Conservation (phyloP, 306 rosid species). For the Gastrolobium bilobum region DNA sequence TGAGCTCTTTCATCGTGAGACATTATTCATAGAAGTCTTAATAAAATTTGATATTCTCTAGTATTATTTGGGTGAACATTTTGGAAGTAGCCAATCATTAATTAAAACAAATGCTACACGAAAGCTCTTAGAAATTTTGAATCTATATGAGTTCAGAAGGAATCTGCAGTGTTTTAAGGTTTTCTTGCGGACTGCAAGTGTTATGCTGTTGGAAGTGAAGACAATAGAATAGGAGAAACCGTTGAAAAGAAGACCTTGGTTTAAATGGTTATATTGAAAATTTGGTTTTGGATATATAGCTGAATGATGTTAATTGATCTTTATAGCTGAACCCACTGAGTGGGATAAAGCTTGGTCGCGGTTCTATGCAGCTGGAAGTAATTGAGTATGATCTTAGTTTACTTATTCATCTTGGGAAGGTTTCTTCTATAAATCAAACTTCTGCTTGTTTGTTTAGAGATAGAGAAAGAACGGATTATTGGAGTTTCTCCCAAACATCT, state of each 20-base stretch:
- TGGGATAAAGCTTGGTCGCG: not conserved
- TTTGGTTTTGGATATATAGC: not conserved
- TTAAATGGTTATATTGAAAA: not conserved
- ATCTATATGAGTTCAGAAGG: not conserved
- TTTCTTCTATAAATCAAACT: not conserved
- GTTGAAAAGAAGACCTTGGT: not conserved
- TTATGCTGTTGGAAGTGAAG: slow-evolving; percentile 4
- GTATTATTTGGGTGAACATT: not conserved
- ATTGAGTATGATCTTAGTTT: not conserved
- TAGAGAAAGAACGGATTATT: not conserved
- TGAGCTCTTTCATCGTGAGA: not conserved
- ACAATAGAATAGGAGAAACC: not conserved
- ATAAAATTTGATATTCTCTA: slow-evolving; percentile 5
- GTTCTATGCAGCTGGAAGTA: not conserved
- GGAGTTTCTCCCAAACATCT: not conserved
- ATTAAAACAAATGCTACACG: not conserved
- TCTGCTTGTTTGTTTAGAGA: not conserved
- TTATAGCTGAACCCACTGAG: not conserved
- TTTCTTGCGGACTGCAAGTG: not conserved
- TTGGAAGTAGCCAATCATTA: not conserved
- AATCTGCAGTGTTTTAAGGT: not conserved
- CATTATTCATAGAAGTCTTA: not conserved
- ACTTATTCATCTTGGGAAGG: not conserved
- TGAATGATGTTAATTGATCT: not conserved
- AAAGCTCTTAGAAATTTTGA: not conserved